phyloP scores from a whole-genome alignment of 2,329 filamentous ascomycete genomes.

The Plectosphaerella sp. region DNA sequence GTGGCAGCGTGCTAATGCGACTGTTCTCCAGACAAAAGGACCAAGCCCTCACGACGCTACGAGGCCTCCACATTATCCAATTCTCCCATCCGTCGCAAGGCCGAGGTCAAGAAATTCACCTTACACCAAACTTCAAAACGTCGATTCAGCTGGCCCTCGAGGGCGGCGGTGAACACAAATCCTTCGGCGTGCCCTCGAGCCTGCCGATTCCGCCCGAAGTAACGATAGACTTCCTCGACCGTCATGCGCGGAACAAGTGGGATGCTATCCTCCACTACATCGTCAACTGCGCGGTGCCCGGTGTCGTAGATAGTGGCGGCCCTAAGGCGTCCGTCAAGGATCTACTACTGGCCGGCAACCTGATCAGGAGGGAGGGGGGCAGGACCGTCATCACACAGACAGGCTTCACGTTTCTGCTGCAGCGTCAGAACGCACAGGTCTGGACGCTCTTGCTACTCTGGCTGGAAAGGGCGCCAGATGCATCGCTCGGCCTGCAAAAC shows the following conservation, averaged over 20 bases:
- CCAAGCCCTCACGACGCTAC: constrained; percentile 74
- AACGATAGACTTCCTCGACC: constrained; percentile 70
- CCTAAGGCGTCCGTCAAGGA: constrained; percentile 79
- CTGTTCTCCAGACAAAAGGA: constrained; percentile 63
- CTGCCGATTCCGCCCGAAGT: constrained; percentile 59
- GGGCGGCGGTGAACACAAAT: constrained; percentile 78
- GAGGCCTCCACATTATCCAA: constrained; percentile 79
- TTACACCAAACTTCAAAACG: constrained; percentile 76
- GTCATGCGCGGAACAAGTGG: constrained; percentile 85
- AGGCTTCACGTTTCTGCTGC: constrained; percentile 90
- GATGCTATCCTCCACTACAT: constrained; percentile 95
- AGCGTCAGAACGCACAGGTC: constrained; percentile 94
- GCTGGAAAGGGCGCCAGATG: constrained; percentile 59
- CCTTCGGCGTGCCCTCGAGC: constrained; percentile 82
- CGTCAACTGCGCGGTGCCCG: constrained; percentile 64
- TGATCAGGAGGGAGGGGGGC: constrained; percentile 59
- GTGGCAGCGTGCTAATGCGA: constrained; percentile 1
- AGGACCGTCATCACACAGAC: constrained; percentile 71
- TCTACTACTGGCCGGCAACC: constrained; percentile 72
- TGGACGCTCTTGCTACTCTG: constrained; percentile 95
- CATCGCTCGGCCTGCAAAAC: constrained; percentile 67
- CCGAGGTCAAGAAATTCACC: constrained; percentile 53
- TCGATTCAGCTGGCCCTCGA: constrained; percentile 85
- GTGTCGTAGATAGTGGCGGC: constrained; percentile 36
- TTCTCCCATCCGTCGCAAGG: constrained; percentile 55